Evolutionary conservation across 1,284 basidiomycete genomes (phyloP).

Genomic region (Exobasidium rhododendri): DNA sequence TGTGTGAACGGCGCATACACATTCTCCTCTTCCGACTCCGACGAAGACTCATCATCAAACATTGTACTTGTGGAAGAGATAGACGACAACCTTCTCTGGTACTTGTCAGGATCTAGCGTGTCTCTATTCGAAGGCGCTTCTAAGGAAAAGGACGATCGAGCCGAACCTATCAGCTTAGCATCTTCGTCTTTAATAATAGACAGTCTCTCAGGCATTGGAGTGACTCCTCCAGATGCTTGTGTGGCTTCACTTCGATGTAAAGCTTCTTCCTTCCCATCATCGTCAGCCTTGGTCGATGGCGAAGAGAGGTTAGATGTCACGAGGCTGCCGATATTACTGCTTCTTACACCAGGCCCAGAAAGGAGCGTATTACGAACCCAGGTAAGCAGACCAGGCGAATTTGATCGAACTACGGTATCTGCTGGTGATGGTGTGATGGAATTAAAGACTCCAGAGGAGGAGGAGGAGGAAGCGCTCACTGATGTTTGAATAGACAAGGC

Average conservation of each 20-base stretch:
- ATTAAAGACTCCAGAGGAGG: background rate
- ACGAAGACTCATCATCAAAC: background rate
- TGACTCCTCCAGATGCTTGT: background rate
- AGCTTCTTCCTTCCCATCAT: background rate
- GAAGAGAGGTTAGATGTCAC: background rate
- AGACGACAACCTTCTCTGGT: background rate
- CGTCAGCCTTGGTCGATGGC: background rate
- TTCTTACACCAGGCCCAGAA: background rate
- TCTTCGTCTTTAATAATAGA: background rate
- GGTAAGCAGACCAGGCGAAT: background rate
- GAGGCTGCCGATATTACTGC: too few relatives aligned
- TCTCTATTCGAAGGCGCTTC: background rate
- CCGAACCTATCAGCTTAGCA: background rate
- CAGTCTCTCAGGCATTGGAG: background rate
- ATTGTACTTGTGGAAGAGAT: background rate
- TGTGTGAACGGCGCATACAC: conserved; percentile 9
- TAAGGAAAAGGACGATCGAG: background rate
- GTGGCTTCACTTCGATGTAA: background rate
- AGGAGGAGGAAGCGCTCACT: background rate
- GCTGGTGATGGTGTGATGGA: background rate
- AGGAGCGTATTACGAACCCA: conserved; percentile 10
- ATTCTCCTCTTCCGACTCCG: conserved; percentile 8
- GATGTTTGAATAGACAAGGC: background rate
- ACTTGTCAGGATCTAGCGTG: background rate
- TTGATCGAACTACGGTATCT: background rate